Conservation (phyloP, 805 yeast genomes). For the Teunomyces pallodes region DNA sequence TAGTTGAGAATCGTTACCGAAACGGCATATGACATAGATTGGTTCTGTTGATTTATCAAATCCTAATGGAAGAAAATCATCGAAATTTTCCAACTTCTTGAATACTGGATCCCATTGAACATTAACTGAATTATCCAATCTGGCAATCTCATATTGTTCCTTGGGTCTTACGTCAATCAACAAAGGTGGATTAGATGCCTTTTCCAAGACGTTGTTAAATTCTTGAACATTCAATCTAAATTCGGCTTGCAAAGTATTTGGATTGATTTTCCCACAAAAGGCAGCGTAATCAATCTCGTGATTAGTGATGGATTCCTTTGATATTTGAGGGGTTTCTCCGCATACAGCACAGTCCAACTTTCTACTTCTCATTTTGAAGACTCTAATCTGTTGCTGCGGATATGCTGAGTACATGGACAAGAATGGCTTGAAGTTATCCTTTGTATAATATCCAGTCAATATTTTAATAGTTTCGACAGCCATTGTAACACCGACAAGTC, state of each 20-base stretch:
- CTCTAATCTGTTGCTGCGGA: constrained; percentile 62
- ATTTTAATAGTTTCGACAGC: constrained; percentile 84
- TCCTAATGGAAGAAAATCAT: constrained; percentile 14
- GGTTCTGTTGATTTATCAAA: constrained; percentile 20
- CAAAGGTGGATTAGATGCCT: constrained; percentile 25
- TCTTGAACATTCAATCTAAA: constrained; percentile 48
- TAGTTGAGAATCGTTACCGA: constrained; percentile 86
- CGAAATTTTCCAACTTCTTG: constrained; percentile 22
- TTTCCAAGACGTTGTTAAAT: constrained; percentile 20
- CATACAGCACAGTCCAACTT: constrained; percentile 63
- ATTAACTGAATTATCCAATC: constrained; percentile 57
- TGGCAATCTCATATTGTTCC: constrained; percentile 70
- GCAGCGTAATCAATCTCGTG: constrained; percentile 59
- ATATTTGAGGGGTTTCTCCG: constrained; percentile 51
- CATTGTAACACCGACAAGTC: constrained; percentile 84
- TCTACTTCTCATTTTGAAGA: constrained; percentile 76
- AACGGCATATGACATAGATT: constrained; percentile 72
- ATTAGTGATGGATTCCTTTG: constrained; percentile 42
- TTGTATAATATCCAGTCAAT: constrained; percentile 50
- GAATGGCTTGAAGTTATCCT: constrained; percentile 61
- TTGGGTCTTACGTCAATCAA: constrained; percentile 76
- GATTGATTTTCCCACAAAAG: constrained; percentile 69
- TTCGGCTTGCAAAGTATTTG: constrained; percentile 41
- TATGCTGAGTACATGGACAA: constrained; percentile 66
- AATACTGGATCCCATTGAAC: constrained; percentile 57